phyloP scores from a whole-genome alignment of 73 alveolate species.

The Paramecium sonneborni region DNA sequence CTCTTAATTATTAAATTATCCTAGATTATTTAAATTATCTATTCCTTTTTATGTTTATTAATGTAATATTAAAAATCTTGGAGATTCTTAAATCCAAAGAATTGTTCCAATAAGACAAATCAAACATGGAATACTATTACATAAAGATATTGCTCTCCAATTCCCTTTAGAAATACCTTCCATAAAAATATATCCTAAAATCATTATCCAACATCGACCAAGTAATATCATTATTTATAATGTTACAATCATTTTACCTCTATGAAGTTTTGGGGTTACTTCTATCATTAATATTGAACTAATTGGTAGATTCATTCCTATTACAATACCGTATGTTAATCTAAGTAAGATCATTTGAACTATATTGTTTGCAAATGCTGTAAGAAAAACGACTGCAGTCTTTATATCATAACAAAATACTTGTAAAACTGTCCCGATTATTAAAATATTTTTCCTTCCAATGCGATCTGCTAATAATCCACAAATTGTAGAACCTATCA shows the following conservation, averaged over 20 bases:
- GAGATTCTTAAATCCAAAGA: conserved; percentile 41
- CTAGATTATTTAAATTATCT: conserved; percentile 1
- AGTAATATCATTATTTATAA: background rate
- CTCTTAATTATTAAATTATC: background rate
- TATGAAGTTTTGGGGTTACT: conserved; percentile 30
- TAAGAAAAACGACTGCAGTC: conserved; percentile 40
- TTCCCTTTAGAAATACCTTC: conserved; percentile 47
- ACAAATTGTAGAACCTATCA: conserved; percentile 25
- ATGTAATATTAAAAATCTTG: conserved; percentile 31
- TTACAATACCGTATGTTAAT: conserved; percentile 47
- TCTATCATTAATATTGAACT: conserved; percentile 55
- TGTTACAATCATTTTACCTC: conserved; percentile 40
- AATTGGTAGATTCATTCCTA: conserved; percentile 62
- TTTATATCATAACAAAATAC: background rate
- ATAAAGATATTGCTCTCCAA: conserved; percentile 65
- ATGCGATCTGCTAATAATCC: conserved; percentile 49
- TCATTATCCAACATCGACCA: conserved; percentile 38
- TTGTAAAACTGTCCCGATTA: conserved; percentile 2
- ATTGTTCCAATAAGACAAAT: conserved; percentile 14
- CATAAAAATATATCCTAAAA: conserved; percentile 35
- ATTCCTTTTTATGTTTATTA: conserved; percentile 35
- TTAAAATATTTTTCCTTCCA: conserved; percentile 50
- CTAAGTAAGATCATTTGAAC: conserved; percentile 25
- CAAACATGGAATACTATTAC: conserved; percentile 36
- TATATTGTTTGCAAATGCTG: conserved; percentile 16